phyloP scores from a whole-genome alignment of 257 asterid species.

The Echium plantagineum region DNA sequence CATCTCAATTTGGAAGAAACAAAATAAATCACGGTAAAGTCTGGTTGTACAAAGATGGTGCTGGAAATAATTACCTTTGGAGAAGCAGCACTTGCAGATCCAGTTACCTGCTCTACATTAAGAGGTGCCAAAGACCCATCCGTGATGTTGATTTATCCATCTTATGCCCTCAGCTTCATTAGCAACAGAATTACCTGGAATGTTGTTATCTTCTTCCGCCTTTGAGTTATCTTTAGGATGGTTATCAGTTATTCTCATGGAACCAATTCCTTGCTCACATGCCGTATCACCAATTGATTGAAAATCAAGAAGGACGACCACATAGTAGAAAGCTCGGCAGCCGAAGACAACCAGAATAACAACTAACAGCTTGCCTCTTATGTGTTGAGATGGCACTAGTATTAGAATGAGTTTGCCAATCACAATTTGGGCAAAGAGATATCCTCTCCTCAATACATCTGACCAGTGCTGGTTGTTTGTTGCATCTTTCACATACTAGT shows the following conservation, averaged over 20 bases:
- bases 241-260: constrained; percentile 38
- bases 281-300: constrained; percentile 37
- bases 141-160: constrained; percentile 26
- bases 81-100: constrained; percentile 30
- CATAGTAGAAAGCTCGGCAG: constrained; percentile 58
- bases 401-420: constrained; percentile 53
- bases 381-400: constrained; percentile 35
- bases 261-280: constrained; percentile 46
- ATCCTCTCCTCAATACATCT: constrained; percentile 58
- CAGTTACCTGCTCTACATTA: constrained; percentile 20
- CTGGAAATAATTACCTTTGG: constrained; percentile 58
- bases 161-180: constrained; percentile 17
- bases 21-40: not conserved
- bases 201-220: constrained; percentile 17
- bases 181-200: constrained; percentile 19
- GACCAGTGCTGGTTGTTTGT: constrained; percentile 52
- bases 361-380: constrained; percentile 50
- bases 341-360: constrained; percentile 78
- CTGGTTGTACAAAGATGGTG: constrained; percentile 22
- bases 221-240: constrained; percentile 18
- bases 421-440: constrained; percentile 78
- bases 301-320: constrained; percentile 52
- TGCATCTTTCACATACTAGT: constrained; percentile 75
- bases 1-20: not conserved
- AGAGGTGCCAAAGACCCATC: constrained; percentile 26